phyloP scores from a whole-genome alignment of 2,329 filamentous ascomycete species.

The Alternaria dauci region DNA sequence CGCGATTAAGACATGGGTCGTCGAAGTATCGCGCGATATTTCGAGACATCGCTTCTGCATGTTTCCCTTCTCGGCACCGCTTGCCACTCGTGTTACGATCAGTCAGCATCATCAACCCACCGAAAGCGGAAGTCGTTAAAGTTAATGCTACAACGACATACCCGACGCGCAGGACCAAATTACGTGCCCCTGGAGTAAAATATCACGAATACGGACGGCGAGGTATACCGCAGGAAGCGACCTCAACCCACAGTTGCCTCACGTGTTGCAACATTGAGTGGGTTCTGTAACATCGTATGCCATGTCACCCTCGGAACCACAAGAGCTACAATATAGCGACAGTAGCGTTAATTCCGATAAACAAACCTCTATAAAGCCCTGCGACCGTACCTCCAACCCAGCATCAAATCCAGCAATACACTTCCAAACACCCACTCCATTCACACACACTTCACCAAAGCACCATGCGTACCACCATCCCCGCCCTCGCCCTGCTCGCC shows the following conservation, averaged over 20 bases:
- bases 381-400: fast-evolving
- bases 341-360: background rate
- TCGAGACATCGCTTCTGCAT: background rate
- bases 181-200: background rate
- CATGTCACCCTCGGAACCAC: background rate
- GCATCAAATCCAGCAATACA: background rate
- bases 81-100: slow-evolving; percentile 3
- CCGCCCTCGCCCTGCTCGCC: slow-evolving; percentile 18
- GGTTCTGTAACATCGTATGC: slow-evolving; percentile 7
- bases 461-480: slow-evolving; percentile 24
- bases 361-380: background rate
- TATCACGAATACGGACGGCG: background rate
- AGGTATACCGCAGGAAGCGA: background rate
- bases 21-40: background rate
- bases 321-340: background rate
- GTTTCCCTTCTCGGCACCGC: background rate
- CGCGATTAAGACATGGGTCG: background rate
- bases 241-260: background rate
- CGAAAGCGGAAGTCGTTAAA: slow-evolving; percentile 9
- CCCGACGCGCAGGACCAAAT: background rate
- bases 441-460: background rate
- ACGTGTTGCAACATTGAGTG: background rate
- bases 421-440: background rate
- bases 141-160: background rate
- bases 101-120: slow-evolving; percentile 14